Conservation (phyloP, 176 grass and related monocot species). For the Hsuehochloa calcarea region DNA sequence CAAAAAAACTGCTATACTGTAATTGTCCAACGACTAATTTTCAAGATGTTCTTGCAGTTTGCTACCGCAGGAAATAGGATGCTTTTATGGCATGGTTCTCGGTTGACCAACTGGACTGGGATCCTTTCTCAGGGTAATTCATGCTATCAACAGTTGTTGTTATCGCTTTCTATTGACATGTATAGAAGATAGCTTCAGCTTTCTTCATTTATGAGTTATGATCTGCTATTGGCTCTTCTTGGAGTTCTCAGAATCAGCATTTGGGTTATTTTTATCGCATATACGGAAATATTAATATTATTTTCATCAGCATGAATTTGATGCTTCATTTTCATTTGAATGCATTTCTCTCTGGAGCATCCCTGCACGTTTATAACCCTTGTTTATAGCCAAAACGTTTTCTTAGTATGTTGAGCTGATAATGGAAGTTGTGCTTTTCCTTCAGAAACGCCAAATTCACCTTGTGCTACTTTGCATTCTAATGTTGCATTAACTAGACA, state of each 20-base stretch:
- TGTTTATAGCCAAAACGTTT: neutral
- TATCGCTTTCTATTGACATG: neutral
- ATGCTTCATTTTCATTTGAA: slow-evolving; percentile 16
- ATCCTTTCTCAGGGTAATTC: slow-evolving; percentile 88
- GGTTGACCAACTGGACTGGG: slow-evolving; percentile 89
- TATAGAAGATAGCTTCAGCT: slow-evolving; percentile 19
- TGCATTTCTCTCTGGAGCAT: slow-evolving; percentile 1
- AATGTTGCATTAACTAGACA: slow-evolving; percentile 11
- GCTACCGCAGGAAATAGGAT: slow-evolving; percentile 70
- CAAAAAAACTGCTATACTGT: slow-evolving; percentile 7
- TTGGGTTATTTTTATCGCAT: slow-evolving; percentile 2
- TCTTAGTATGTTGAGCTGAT: neutral
- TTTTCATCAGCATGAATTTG: slow-evolving; percentile 15
- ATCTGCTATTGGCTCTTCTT: slow-evolving; percentile 3
- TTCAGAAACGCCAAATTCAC: neutral
- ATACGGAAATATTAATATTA: neutral
- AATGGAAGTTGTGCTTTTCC: neutral
- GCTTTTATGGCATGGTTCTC: slow-evolving; percentile 98
- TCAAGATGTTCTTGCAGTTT: slow-evolving; percentile 53
- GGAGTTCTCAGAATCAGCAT: neutral
- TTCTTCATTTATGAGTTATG: slow-evolving; percentile 14
- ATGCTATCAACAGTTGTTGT: slow-evolving; percentile 11
- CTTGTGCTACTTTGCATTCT: slow-evolving; percentile 7
- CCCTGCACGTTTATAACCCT: neutral
- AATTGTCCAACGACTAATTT: slow-evolving; percentile 6